Evolutionary conservation across 1,139 yeast species (phyloP), one percentile per base, ranked within the genome.

Genomic region (Suhomyces bolitotheri): DNA sequence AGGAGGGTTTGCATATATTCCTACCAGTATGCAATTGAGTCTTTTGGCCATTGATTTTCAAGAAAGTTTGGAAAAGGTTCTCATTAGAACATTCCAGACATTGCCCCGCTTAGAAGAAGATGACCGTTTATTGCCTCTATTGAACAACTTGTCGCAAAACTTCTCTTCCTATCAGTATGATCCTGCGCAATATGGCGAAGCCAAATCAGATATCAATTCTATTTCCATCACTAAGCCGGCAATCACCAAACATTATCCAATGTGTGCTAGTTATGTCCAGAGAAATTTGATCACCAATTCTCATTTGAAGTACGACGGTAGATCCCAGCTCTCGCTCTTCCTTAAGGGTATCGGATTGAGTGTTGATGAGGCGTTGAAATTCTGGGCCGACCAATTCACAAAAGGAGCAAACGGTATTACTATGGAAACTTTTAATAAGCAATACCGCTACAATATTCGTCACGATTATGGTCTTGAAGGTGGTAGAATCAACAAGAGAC

Each of bases 381-480:
- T 88, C 58, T 92, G 97, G 96, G 65, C 82, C 7, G 66, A 66
- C 40, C 83, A 82, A 49, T 89, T 90, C 59, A 77, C 88, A 9
- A 63, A 63, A 39, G 76, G 69, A 16, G 74, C 72, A 7, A 49
- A 52, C 14, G 52, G 56, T 4, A 73, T 83, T 60, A 72, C 82
- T 2, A 62, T 77, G 38, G 97, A 89, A 41, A 79, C 79, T 47
- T 90, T 89, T 62, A 78, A 82, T 57, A 89, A 90, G 59, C 95
- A 90, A 53, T 90, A 92, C 65, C 71, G 78, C 40, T 92, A 92
- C 67, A 87, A 86, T 52, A 76, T 92, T 49, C 76, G 96, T 42
- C 97, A 94, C 60, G 76, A 74, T 46, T 92, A 92, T 56, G 98
- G 97, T 34, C 68, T 88, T 39, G 97, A 88, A 59, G 99, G 98